Evolutionary conservation across 1,284 basidiomycete species (phyloP).

Genomic region (Wolfiporia cocos): DNA sequence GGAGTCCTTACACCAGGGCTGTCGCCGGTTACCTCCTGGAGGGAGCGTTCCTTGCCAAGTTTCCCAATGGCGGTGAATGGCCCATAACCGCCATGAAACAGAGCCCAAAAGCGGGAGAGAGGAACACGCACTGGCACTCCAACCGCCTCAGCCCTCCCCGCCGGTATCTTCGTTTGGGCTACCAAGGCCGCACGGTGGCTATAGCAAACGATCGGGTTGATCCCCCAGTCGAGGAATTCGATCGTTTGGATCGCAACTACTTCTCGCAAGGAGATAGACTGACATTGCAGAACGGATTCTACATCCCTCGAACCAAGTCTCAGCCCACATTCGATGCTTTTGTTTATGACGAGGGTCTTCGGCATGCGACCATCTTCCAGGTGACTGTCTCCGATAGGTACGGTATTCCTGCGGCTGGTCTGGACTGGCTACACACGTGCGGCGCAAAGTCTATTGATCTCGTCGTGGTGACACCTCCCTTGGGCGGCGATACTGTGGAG

Average conservation of each 20-base stretch:
- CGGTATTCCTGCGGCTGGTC: background rate
- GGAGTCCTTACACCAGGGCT: background rate
- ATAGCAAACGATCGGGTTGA: too few species aligned
- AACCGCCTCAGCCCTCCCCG: background rate
- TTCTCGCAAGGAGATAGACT: background rate
- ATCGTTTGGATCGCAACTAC: background rate
- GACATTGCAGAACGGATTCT: background rate
- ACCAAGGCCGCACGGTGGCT: background rate
- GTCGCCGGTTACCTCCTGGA: background rate
- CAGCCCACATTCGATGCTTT: background rate
- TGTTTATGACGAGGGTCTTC: background rate
- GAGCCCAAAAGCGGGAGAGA: background rate
- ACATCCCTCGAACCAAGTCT: background rate
- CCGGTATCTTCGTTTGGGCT: too few species aligned
- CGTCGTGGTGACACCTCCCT: too few species aligned
- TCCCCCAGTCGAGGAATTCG: background rate
- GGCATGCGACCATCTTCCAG: background rate
- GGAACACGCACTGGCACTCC: background rate
- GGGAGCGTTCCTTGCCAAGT: too few species aligned
- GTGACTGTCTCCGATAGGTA: too few species aligned
- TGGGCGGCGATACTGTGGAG: too few species aligned
- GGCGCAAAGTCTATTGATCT: background rate
- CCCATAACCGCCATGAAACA: background rate
- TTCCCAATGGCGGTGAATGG: too few species aligned
- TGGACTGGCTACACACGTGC: background rate